These are phyloP conservation scores for Camptophora hylomeconis DNA, from an alignment of 2,329 filamentous ascomycete genomes.

Conservation along the genomic window DNA sequence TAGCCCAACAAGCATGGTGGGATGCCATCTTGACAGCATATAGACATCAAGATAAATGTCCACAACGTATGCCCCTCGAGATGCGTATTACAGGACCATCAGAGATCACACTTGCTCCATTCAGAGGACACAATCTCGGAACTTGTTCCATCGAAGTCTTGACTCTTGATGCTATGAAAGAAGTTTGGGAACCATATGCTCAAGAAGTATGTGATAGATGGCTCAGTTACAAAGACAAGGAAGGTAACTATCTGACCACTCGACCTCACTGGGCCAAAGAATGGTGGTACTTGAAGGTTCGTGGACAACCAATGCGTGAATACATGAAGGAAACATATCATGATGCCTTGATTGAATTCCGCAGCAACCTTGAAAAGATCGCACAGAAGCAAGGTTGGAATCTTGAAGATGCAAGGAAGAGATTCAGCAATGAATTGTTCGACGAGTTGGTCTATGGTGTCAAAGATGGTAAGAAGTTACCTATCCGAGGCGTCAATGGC, in stretches of 20 bases:
- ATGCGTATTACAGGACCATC: conserved; percentile 33
- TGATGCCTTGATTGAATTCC: conserved; percentile 26
- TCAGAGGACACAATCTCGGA: conserved; percentile 28
- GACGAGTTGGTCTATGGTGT: conserved; percentile 22
- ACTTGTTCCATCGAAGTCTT: conserved; percentile 33
- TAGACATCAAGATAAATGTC: conserved; percentile 17
- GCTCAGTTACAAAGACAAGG: conserved; percentile 24
- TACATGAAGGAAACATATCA: conserved; percentile 28
- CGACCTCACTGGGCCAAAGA: conserved; percentile 38
- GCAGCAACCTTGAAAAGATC: conserved; percentile 21
- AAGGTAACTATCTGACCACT: conserved; percentile 23
- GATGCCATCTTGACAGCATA: conserved; percentile 35
- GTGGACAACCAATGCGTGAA: conserved; percentile 20
- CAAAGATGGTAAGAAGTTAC: too few species aligned
- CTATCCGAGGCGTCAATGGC: conserved; percentile 24
- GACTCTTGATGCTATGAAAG: conserved; percentile 27
- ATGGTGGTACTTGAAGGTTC: conserved; percentile 25
- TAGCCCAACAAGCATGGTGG: conserved; percentile 37
- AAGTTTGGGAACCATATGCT: conserved; percentile 28
- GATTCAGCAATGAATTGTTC: conserved; percentile 31
- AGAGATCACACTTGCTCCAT: conserved; percentile 32
- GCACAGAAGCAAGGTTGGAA: conserved; percentile 28
- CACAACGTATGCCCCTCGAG: conserved; percentile 29
- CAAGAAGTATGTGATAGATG: conserved; percentile 31
- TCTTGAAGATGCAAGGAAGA: conserved; percentile 24